Evolutionary conservation across 345 rosid species (phyloP).

Genomic region (Hirschfeldia incana): DNA sequence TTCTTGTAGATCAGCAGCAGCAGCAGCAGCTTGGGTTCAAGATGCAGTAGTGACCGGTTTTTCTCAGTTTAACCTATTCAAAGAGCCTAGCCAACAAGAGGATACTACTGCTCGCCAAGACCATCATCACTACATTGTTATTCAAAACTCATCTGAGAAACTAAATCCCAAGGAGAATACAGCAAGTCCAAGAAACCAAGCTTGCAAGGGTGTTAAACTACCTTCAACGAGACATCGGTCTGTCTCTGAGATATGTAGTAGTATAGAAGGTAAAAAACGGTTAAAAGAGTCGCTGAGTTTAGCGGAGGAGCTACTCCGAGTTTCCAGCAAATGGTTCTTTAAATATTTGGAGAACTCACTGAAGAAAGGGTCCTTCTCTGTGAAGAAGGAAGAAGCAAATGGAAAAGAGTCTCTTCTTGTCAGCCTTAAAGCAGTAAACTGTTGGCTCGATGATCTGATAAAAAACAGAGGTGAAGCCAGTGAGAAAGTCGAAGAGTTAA

Average conservation of each 20-base stretch:
- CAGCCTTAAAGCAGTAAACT: constrained; percentile 43
- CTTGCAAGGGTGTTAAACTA: constrained; percentile 20
- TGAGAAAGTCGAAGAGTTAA: constrained; percentile 41
- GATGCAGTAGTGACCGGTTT: background rate
- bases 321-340: constrained; percentile 53
- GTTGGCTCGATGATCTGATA: constrained; percentile 45
- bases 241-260: constrained; percentile 7
- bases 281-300: constrained; percentile 34
- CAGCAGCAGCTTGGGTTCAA: background rate
- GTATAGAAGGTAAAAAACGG: background rate
- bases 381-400: constrained; percentile 4
- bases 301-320: constrained; percentile 44
- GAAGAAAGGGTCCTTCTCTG: constrained; percentile 28
- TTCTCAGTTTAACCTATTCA: constrained; percentile 9
- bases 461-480: constrained; percentile 29
- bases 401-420: too few relatives aligned
- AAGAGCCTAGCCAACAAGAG: constrained; percentile 32
- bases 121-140: background rate
- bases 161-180: constrained; percentile 21
- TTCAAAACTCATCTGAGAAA: constrained; percentile 13
- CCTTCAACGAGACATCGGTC: constrained; percentile 16
- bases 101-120: constrained; percentile 16
- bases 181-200: constrained; percentile 26
- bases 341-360: constrained; percentile 49
- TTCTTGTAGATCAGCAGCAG: constrained; percentile 15